phyloP scores from a whole-genome alignment of 1,284 basidiomycete species.

The Boletus calvinii region DNA sequence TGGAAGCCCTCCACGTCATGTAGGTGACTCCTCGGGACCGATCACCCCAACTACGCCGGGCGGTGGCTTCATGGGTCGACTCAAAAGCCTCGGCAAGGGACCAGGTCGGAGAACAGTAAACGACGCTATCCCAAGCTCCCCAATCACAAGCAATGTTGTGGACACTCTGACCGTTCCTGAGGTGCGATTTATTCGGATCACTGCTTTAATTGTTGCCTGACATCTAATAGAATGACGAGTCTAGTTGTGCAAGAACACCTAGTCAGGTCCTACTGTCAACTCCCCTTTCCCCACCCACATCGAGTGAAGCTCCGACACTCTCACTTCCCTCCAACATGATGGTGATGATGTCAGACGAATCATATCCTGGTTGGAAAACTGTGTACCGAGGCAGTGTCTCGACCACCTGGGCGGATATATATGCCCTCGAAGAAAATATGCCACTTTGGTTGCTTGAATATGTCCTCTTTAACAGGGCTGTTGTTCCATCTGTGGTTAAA shows the following conservation, averaged over 20 bases:
- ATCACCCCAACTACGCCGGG: slow-evolving; percentile 54
- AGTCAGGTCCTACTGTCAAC: slow-evolving; percentile 67
- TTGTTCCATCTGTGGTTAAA: slow-evolving; percentile 56
- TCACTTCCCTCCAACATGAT: slow-evolving; percentile 63
- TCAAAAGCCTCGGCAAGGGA: slow-evolving; percentile 71
- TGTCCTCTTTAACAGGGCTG: slow-evolving; percentile 68
- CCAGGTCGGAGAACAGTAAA: slow-evolving; percentile 29
- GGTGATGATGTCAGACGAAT: slow-evolving; percentile 84
- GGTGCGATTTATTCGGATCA: slow-evolving; percentile 18
- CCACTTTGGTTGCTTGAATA: slow-evolving; percentile 92
- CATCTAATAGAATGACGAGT: slow-evolving; percentile 21
- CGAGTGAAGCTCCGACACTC: slow-evolving; percentile 72
- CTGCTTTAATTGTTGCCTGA: slow-evolving; percentile 5
- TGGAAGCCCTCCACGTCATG: slow-evolving; percentile 34
- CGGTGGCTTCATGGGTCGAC: slow-evolving; percentile 70
- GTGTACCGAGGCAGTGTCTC: slow-evolving; percentile 76
- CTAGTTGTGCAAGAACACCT: slow-evolving; percentile 44
- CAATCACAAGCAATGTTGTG: slow-evolving; percentile 16
- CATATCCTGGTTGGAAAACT: slow-evolving; percentile 73
- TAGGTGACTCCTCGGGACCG: slow-evolving; percentile 33
- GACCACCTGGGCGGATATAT: slow-evolving; percentile 62
- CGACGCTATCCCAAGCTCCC: slow-evolving; percentile 30
- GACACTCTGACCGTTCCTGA: slow-evolving; percentile 25
- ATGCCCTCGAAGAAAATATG: slow-evolving; percentile 72
- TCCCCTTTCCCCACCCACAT: slow-evolving; percentile 68